Conservation (phyloP, 2,329 filamentous ascomycete genomes). For the Fusarium nelsonii region DNA sequence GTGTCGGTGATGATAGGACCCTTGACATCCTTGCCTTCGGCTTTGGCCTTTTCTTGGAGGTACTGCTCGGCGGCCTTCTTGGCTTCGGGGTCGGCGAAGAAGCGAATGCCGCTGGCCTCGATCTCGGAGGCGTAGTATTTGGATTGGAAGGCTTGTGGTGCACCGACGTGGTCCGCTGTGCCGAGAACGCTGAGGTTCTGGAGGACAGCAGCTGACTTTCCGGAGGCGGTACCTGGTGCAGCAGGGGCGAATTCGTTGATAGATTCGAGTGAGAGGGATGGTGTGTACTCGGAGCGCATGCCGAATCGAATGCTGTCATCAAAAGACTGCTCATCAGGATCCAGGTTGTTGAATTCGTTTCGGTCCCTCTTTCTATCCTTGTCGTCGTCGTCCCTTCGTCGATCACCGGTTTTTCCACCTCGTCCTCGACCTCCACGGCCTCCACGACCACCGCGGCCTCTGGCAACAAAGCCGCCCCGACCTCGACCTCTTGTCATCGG, state of each 20-base stretch:
- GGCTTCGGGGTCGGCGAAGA: conserved; percentile 45
- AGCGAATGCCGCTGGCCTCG: conserved; percentile 44
- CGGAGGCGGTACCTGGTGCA: conserved; percentile 45
- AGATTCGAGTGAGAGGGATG: conserved; percentile 51
- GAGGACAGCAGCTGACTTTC: conserved; percentile 52
- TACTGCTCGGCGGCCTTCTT: conserved; percentile 51
- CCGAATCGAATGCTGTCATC: conserved; percentile 55
- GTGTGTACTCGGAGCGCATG: conserved; percentile 49
- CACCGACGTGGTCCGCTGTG: conserved; percentile 52
- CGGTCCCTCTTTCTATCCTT: conserved; percentile 46
- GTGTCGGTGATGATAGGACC: conserved; percentile 50
- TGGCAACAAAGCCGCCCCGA: conserved; percentile 30
- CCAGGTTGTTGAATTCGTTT: conserved; percentile 47
- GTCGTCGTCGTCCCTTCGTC: conserved; percentile 44
- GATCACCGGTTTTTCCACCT: conserved; percentile 26
- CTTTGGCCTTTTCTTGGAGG: conserved; percentile 46
- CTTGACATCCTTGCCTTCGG: conserved; percentile 37
- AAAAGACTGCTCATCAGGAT: conserved; percentile 53
- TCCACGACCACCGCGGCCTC: conserved; percentile 39
- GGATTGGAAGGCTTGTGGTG: conserved; percentile 49
- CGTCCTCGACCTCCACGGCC: conserved; percentile 37
- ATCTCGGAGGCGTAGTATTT: conserved; percentile 51
- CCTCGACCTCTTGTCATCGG: conserved; percentile 36
- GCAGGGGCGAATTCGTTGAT: conserved; percentile 51
- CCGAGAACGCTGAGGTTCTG: conserved; percentile 54